phyloP scores from a whole-genome alignment of 1,284 basidiomycete genomes.

The Melampsora abietis-canadensis region DNA sequence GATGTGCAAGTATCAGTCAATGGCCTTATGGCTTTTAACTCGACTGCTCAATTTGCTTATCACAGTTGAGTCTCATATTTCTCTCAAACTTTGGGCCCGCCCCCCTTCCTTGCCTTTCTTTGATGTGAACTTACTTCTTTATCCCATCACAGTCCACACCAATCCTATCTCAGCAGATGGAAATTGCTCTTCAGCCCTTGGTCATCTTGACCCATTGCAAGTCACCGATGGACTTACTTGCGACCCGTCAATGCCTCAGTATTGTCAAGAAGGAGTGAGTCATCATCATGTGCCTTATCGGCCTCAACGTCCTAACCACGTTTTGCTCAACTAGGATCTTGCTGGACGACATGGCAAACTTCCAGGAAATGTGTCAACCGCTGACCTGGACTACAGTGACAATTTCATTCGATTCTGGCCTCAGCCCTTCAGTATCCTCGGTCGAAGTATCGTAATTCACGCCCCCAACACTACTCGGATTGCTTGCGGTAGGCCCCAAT shows the following conservation, averaged over 20 bases:
- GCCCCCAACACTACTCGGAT: slow-evolving; percentile 47
- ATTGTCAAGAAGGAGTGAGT: slow-evolving; percentile 49
- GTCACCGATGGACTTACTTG: slow-evolving; percentile 47
- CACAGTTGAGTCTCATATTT: slow-evolving; percentile 26
- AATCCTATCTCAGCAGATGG: slow-evolving; percentile 46
- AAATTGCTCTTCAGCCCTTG: slow-evolving; percentile 47
- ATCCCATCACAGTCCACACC: slow-evolving; percentile 46
- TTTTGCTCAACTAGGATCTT: slow-evolving; percentile 44
- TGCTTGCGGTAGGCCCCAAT: slow-evolving; percentile 46
- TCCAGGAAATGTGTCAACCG: slow-evolving; percentile 44
- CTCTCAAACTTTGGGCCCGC: background rate
- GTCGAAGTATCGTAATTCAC: slow-evolving; percentile 50
- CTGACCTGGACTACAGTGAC: slow-evolving; percentile 44
- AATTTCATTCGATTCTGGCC: slow-evolving; percentile 49
- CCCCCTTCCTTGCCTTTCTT: background rate
- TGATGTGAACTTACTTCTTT: background rate
- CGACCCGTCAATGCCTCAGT: slow-evolving; percentile 47
- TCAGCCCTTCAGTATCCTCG: slow-evolving; percentile 48
- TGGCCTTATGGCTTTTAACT: slow-evolving; percentile 27
- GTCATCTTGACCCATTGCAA: slow-evolving; percentile 48
- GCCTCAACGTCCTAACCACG: background rate
- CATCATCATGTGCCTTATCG: background rate
- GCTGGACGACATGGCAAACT: slow-evolving; percentile 50
- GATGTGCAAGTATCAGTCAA: slow-evolving; percentile 19
- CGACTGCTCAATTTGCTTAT: slow-evolving; percentile 26